Conservation (phyloP, 108 stramenopile species). For the Cyclotella sp. region DNA sequence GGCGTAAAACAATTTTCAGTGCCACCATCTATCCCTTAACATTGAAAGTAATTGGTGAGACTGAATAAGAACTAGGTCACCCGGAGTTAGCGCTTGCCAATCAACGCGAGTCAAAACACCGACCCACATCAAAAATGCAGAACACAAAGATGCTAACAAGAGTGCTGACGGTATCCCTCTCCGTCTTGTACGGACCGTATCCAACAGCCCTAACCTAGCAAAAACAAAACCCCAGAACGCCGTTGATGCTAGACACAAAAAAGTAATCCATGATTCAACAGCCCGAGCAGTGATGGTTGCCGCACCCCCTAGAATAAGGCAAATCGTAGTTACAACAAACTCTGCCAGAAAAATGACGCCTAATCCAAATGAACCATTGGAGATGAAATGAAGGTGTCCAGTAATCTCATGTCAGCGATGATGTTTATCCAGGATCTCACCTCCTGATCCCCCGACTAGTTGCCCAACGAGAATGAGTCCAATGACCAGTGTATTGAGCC, state of each 20-base stretch:
- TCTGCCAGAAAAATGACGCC: conserved; percentile 71
- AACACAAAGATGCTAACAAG: conserved; percentile 54
- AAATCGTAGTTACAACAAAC: conserved; percentile 69
- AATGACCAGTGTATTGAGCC: conserved; percentile 54
- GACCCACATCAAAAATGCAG: conserved; percentile 24
- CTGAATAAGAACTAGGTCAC: conserved; percentile 10
- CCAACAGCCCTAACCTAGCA: conserved; percentile 63
- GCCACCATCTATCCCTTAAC: conserved; percentile 2
- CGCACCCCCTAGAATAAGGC: conserved; percentile 71
- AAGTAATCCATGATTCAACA: conserved; percentile 70
- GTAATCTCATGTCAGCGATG: background rate
- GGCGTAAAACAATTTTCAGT: background rate
- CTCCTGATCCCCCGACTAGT: conserved; percentile 77
- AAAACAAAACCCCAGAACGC: conserved; percentile 73
- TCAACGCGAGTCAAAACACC: conserved; percentile 24
- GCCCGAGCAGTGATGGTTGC: conserved; percentile 65
- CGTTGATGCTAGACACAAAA: conserved; percentile 63
- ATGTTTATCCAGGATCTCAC: background rate
- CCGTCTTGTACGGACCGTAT: conserved; percentile 57
- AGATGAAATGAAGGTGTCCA: background rate
- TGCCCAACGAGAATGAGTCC: conserved; percentile 66
- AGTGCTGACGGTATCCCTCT: conserved; percentile 58
- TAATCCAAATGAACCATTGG: background rate
- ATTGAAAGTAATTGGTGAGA: background rate
- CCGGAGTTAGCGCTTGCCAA: conserved; percentile 25